Base-by-base conservation (phyloP, 805 yeast genomes). In the Saccharomyces kudriavzevii region DNA sequence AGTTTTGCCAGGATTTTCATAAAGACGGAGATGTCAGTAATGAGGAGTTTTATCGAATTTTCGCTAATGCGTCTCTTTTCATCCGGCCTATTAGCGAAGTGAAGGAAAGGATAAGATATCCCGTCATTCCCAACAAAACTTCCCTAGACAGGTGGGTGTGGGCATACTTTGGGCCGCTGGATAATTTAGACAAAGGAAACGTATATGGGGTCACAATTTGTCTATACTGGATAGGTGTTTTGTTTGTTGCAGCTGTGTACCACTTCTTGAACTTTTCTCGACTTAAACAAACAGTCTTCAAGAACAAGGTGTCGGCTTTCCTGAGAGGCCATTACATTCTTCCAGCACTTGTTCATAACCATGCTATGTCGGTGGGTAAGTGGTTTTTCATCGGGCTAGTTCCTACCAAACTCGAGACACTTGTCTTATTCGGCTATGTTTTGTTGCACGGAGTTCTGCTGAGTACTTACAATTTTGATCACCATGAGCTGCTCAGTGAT, bases 361-460 rank as follows among this genome's bases (percentile, higher is more conserved):
- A 65, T 54, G 62, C 66, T 13, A 52, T 54, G 8, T 58, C 59
- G 47, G 50, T 54, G 20, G 56, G 52, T 10, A 49, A 48, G 35
- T 40, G 52, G 25, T 46, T 27, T 14, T 45, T 58, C 6, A 45
- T 57, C 14, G 65, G 60, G 3, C 46, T 60, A 31, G 47, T 63
- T 14, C 65, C 69, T 4, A 58, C 66, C 6, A 60, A 59, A 26
- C 55, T 58, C 4, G 69, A 65, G 45, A 46, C 61, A 4, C 11
- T 52, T 6, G 28, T 60, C 9, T 27, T 65, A 4, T 29, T 46
- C 4, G 60, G 59, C 10, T 63, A 59, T 48, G 27, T 58, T 11
- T n/a, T 62, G 9, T 48, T 62, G 22, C 61, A 60, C 30, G 40
- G 50, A 3, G 35, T 60, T 2, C 29, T 58, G 22, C 45, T 63